Evolutionary conservation across 148 eudicot species (phyloP).

Genomic region (Dysphania ambrosioides): DNA sequence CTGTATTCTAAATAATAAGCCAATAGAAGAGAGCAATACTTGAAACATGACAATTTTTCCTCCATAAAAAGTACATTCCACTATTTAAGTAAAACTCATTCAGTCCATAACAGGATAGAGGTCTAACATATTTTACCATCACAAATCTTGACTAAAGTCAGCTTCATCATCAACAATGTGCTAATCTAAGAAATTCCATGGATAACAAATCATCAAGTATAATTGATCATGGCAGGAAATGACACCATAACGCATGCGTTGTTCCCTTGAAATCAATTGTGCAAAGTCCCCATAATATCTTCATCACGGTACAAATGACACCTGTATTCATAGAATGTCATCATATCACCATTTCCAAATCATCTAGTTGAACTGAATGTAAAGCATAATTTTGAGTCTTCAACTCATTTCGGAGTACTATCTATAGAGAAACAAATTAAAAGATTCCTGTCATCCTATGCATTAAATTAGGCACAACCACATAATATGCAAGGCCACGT

Average conservation of each 20-base stretch:
- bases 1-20: not conserved
- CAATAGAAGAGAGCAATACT: not conserved
- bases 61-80: slow-evolving; percentile 4
- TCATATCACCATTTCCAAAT: not conserved
- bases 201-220: not conserved
- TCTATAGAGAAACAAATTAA: not conserved
- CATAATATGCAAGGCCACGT: not conserved
- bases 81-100: not conserved
- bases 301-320: slow-evolving; percentile 35
- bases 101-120: not conserved
- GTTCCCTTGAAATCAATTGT: slow-evolving; percentile 32
- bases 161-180: slow-evolving; percentile 5
- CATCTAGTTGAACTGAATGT: not conserved
- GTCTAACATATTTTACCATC: not conserved
- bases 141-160: not conserved
- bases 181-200: not conserved
- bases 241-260: too few relatives aligned
- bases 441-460: not conserved
- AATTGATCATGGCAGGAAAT: slow-evolving; percentile 13
- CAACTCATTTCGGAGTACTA: not conserved
- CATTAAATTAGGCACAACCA: not conserved
- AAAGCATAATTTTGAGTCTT: not conserved
- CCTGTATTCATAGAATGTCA: slow-evolving; percentile 23
- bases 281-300: slow-evolving; percentile 38
- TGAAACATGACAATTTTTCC: not conserved